Base-by-base conservation (phyloP, 1,284 basidiomycete genomes). In the Rhizopogon hawkerae region DNA sequence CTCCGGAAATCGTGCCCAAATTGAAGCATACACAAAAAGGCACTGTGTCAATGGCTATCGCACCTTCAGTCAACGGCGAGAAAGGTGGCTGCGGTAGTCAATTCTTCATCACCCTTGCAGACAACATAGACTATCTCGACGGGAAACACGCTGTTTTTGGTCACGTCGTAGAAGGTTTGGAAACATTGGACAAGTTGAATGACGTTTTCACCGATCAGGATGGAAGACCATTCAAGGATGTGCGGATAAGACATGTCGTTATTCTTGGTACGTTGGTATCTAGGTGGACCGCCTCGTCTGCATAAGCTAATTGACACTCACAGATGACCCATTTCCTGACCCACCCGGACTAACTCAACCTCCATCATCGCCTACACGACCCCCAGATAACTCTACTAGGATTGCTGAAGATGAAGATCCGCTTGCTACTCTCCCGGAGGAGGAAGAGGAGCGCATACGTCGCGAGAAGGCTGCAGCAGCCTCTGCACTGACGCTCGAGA, bases 71-170 rank as follows among this genome's bases (percentile, higher is more conserved):
- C 5, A 83, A 80, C 35, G 80, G 77, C 1, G 73, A 79, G n/a
- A 56, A 77, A 48, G 84, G 90, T 5, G 91, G 92, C 4, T 93
- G 91, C 57, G 95, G 91, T 3, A 90, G 87, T 59, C 95, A 98
- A 63, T 98, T 98, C 74, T 98, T 97, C 70, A 80, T 98, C 59
- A 98, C 95, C 0, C 76, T 98, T 1, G 84, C 78, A 14, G 89
- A 95, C 58, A 83, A 84, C 53, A 89, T 97, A 60, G 91, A 94
- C 56, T 98, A 97, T 63, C 78, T 98, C 34, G 95, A 98, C 60
- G 91, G 91, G 48, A 94, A 92, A 64, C 95, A 98, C 62, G 89
- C 90, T 0, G 91, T 93, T 1, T 98, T 98, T 65, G 95, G 94
- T 8, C 86, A 86, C 60, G 90, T 98, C 8, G 91, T 98, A 4